phyloP scores from a whole-genome alignment of 2,329 filamentous ascomycete genomes.

The Microdochium nivale region DNA sequence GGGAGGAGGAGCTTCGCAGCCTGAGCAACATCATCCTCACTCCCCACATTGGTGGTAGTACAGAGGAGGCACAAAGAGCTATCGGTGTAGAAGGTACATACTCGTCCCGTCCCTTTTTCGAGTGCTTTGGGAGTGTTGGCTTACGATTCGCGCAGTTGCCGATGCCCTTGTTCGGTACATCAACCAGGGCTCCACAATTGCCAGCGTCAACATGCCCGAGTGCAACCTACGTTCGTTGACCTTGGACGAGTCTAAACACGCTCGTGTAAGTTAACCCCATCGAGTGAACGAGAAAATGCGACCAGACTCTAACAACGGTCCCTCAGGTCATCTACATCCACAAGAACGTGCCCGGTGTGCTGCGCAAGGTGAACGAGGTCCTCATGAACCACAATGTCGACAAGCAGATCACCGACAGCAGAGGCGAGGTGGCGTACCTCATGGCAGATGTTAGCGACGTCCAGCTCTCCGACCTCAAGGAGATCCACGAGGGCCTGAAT shows the following conservation, averaged over 20 bases:
- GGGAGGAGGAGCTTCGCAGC: conserved; percentile 75
- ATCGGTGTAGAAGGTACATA: conserved; percentile 74
- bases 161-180: conserved; percentile 88
- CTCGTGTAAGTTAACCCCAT: conserved; percentile 48
- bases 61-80: conserved; percentile 92
- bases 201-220: conserved; percentile 95
- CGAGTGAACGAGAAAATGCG: not conserved
- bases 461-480: conserved; percentile 70
- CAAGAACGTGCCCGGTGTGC: conserved; percentile 89
- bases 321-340: conserved; percentile 83
- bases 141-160: conserved; percentile 44
- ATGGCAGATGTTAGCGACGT: conserved; percentile 97
- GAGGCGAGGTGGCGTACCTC: conserved; percentile 88
- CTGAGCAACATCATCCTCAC: conserved; percentile 92
- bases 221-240: conserved; percentile 84
- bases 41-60: conserved; percentile 94
- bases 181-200: conserved; percentile 85
- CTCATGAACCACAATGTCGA: conserved; percentile 94
- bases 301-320: not conserved
- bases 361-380: conserved; percentile 91
- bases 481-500: conserved; percentile 77
- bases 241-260: conserved; percentile 80
- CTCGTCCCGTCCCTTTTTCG: not conserved
- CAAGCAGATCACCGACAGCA: conserved; percentile 96
- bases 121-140: not conserved